Evolutionary conservation across 768 basidiomycete species (phyloP).

Genomic region (Phylloporus rhodoxanthus): DNA sequence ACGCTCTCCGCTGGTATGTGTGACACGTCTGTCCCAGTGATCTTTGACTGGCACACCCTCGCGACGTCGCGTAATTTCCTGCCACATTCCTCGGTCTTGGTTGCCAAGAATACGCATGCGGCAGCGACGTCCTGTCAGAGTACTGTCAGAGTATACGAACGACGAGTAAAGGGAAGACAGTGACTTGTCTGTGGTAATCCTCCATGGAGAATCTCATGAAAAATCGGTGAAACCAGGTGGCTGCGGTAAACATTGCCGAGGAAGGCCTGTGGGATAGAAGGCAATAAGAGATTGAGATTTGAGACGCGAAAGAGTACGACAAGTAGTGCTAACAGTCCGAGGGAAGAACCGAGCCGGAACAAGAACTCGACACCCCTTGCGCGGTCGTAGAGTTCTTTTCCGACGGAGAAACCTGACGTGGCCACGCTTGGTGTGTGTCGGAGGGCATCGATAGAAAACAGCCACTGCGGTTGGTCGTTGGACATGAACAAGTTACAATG

Average conservation of each 20-base stretch:
- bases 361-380: conserved; percentile 81
- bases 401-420: conserved; percentile 41
- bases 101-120: conserved; percentile 80
- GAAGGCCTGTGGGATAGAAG: conserved; percentile 49
- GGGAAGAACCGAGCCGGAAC: conserved; percentile 72
- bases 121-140: conserved; percentile 68
- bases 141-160: conserved; percentile 7
- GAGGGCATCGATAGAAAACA: conserved; percentile 59
- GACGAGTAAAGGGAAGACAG: conserved; percentile 4
- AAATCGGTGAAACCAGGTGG: conserved; percentile 88
- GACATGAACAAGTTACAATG: conserved; percentile 18
- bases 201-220: conserved; percentile 84
- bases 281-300: conserved; percentile 9
- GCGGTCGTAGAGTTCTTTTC: conserved; percentile 72
- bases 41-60: conserved; percentile 65
- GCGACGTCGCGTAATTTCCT: conserved; percentile 84
- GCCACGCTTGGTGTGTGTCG: conserved; percentile 51
- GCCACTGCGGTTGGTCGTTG: no score
- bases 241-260: conserved; percentile 79
- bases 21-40: conserved; percentile 47
- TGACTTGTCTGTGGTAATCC: conserved; percentile 71
- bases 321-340: conserved; percentile 57
- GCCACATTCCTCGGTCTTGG: conserved; percentile 89
- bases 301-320: conserved; percentile 5
- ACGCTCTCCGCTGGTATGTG: conserved; percentile 59